phyloP scores from a whole-genome alignment of 2,329 filamentous ascomycete species.

The Fusarium sublunatum region DNA sequence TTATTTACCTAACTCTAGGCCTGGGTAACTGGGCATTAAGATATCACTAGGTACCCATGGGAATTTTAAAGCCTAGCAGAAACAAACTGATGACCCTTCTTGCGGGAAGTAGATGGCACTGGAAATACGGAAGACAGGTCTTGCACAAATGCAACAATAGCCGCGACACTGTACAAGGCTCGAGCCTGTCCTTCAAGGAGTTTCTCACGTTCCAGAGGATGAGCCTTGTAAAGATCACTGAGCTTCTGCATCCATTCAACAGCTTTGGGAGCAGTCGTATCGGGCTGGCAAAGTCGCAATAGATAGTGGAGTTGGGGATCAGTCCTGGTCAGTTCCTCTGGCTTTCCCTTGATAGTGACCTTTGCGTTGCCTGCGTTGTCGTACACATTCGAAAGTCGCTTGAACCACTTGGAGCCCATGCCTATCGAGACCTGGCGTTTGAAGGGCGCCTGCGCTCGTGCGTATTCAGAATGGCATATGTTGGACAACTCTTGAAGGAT shows the following conservation, averaged over 20 bases:
- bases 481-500: constrained; percentile 61
- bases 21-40: too few relatives aligned
- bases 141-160: constrained; percentile 54
- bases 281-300: constrained; percentile 57
- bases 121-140: constrained; percentile 50
- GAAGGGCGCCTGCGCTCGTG: constrained; percentile 52
- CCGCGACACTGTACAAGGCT: constrained; percentile 52
- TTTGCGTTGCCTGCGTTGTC: constrained; percentile 53
- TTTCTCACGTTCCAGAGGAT: constrained; percentile 50
- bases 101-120: constrained; percentile 54
- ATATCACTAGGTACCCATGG: too few relatives aligned
- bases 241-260: constrained; percentile 57
- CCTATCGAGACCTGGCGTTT: constrained; percentile 55
- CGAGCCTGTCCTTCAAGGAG: constrained; percentile 51
- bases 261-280: constrained; percentile 51
- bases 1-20: too few relatives aligned
- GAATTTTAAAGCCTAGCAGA: too few relatives aligned
- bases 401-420: constrained; percentile 56
- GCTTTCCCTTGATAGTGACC: constrained; percentile 55
- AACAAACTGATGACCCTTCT: constrained; percentile 55
- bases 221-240: constrained; percentile 50
- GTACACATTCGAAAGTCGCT: constrained; percentile 50
- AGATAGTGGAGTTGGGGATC: constrained; percentile 58
- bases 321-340: constrained; percentile 51
- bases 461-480: constrained; percentile 57